Base-by-base conservation (phyloP, 1,284 basidiomycete genomes). In the Tilletia walkeri region DNA sequence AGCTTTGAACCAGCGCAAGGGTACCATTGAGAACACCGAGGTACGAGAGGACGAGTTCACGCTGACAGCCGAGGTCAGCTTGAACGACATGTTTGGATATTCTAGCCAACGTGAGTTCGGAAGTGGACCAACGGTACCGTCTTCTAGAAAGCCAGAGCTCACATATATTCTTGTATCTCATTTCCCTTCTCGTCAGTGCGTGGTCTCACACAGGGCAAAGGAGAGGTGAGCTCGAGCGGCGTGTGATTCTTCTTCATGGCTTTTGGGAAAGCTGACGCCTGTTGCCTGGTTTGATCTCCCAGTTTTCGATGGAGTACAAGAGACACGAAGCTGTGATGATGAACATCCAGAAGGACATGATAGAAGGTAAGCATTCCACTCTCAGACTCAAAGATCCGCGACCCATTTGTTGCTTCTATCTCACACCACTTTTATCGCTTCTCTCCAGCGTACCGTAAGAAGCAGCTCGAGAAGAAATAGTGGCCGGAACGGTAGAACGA, bases 51-150 rank as follows among this genome's bases (percentile, higher is more conserved):
- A 99, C 81, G 95, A 99, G 86, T 98, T 99, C 82, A 94, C 93
- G 1, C 89, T 92, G 69, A 88, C 88, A 30, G 94, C 94, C 38
- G 95, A 98, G 83, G 95, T 99, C 16, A 90, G 92, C 9, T 85
- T 99, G 84, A 98, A 95, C 85, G 95, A 99, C 82, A 99, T 99
- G 96, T 99, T 99, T 84, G 95, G 95, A 41, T 99, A 82, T 70
- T 80, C 78, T 54, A 80, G 78, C 56, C 79, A 80, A 70, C 75
- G 59, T 63, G 59, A 63, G 59, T 63, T 14, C 7, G 14, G 16
- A 38, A 30, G 7, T n/a, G 18, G 50, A 14, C n/a, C 50, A 30
- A 30, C 24, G 24, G 24, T 30, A 30, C n/a, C 18, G 50, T 4
- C 18, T 6, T 30, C 24, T 2, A 6, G 56, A 5, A 61, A 34